Evolutionary conservation across 73 alveolate species (phyloP).

Genomic region (Breviolum minutum): DNA sequence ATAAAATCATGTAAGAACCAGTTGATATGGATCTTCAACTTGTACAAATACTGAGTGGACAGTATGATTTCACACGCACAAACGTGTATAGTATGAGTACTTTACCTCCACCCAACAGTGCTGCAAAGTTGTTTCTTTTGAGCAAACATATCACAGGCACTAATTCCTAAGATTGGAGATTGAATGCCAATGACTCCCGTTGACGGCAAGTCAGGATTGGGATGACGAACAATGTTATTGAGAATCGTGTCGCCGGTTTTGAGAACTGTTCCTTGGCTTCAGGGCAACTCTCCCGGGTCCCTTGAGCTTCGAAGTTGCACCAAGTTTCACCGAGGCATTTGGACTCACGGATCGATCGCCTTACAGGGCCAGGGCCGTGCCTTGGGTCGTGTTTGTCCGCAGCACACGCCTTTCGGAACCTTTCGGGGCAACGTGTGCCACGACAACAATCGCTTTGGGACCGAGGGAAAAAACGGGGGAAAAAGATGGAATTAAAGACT

Average conservation of each 20-base stretch:
- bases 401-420: conserved; percentile 92
- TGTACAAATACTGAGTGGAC: no score
- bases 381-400: conserved; percentile 82
- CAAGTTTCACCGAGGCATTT: conserved; percentile 12
- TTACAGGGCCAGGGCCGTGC: conserved; percentile 80
- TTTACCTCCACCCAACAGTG: background rate
- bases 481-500: background rate
- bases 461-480: background rate
- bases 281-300: background rate
- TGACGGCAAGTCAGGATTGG: conserved; percentile 37
- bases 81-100: background rate
- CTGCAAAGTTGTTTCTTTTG: background rate
- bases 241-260: conserved; percentile 90
- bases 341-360: conserved; percentile 92
- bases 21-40: no score
- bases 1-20: no score
- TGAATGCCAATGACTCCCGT: no score
- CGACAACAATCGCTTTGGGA: conserved; percentile 95
- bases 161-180: no score
- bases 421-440: conserved; percentile 94
- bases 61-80: no score
- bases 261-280: conserved; percentile 57
- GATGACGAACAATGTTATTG: conserved; percentile 76
- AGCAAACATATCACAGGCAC: background rate
- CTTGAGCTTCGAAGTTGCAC: no score